Evolutionary conservation across 2,329 filamentous ascomycete genomes (phyloP), one percentile per base, ranked within the genome.

Genomic region (Diplocarpon rosae): DNA sequence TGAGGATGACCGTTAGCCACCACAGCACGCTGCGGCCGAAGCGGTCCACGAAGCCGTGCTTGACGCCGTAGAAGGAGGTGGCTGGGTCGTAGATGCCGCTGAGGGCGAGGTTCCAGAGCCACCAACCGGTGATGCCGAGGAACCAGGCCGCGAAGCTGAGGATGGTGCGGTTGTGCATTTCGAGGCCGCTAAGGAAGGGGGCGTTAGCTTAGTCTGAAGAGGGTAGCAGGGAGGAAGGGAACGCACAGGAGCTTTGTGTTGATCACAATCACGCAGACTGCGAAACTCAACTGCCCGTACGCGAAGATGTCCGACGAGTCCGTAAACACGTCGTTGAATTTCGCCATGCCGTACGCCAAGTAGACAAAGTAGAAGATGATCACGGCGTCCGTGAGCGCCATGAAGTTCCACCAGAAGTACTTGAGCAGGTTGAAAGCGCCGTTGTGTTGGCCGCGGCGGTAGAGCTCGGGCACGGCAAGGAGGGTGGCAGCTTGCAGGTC

Each of bases 381-480:
- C 53, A 85, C 74, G 11, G 85, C 83, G 59, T 93, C 83, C 1
- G 71, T 68, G 1, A 77, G 70, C 3, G 78, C 89, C 67, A 89
- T 78, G 39, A 84, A 67, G 62, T 85, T 80, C 87, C 88, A 95
- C 1, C 73, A 76, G 1, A 85, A 61, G 59, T 89, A 95, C 49
- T 87, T 72, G 37, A 66, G 67, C 54, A 89, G 72, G 59, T 89
- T 92, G 68, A 95, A 93, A 0, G 78, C 87, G 17, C 70, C 70
- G 56, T 81, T 75, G 41, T 70, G 72, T 61, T 93, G 88, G 13
- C 89, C 88, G 56, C 83, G 85, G 10, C 78, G 78, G 28, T 95
- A 95, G 2, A 95, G 71, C 61, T 95, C 89, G 0, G 89, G 89
- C 0, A 94, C 80, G 0, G 89, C 89, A 20, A 95, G 71, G 2